These are phyloP conservation scores for Nothopassalora personata DNA, from an alignment of 2,329 filamentous ascomycete species.

Conservation along the genomic window DNA sequence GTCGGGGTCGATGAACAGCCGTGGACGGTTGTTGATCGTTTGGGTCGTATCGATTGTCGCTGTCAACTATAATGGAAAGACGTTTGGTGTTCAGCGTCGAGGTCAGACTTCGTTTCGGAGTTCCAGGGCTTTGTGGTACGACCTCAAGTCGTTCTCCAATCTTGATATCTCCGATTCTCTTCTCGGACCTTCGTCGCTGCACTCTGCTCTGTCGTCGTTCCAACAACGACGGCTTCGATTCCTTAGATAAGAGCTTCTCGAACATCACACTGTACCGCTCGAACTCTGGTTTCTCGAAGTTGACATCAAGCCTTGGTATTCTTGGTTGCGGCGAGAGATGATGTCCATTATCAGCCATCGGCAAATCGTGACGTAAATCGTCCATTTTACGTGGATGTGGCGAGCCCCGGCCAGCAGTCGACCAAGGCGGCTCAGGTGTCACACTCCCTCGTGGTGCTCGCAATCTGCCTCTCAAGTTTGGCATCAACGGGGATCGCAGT, in stretches of 20 bases:
- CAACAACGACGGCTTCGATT: constrained; percentile 33
- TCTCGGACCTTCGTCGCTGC: constrained; percentile 15
- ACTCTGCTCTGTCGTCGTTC: constrained; percentile 30
- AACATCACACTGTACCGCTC: constrained; percentile 97
- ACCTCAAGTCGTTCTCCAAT: not conserved
- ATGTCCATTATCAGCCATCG: constrained; percentile 2
- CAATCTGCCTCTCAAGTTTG: not conserved
- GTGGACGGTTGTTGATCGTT: constrained; percentile 9
- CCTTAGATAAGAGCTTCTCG: constrained; percentile 56
- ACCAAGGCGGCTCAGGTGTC: not conserved
- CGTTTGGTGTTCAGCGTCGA: constrained; percentile 16
- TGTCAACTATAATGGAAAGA: constrained; percentile 15
- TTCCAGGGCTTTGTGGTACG: not conserved
- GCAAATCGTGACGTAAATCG: constrained; percentile 13
- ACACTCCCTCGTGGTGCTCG: not conserved
- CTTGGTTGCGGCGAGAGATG: not conserved
- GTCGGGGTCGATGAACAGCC: constrained; percentile 17
- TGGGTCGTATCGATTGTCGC: not conserved
- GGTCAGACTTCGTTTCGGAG: constrained; percentile 12
- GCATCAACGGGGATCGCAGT: constrained; percentile 2
- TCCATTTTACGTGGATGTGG: constrained; percentile 9
- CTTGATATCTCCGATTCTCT: not conserved
- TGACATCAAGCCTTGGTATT: constrained; percentile 56
- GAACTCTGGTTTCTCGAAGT: constrained; percentile 73
- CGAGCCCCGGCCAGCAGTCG: constrained; percentile 5